Conservation (phyloP, 2,329 filamentous ascomycete genomes). For the Aspergillus costaricaensis region DNA sequence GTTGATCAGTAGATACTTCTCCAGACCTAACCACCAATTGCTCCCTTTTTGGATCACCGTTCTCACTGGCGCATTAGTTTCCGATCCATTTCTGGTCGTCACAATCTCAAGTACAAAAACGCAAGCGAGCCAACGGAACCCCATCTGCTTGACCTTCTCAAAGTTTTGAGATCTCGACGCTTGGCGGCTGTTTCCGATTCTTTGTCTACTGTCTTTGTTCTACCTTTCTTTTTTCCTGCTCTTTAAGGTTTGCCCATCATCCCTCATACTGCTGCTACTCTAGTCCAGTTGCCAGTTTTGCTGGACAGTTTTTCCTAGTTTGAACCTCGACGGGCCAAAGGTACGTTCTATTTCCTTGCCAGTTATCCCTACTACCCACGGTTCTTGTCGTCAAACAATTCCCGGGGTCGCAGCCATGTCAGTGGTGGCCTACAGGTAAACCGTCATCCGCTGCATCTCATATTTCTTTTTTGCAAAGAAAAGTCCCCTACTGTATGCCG, state of each 20-base stretch:
- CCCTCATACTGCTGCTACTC: background rate
- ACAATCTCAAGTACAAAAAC: background rate
- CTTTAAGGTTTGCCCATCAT: constrained; percentile 7
- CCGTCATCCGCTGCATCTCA: constrained; percentile 6
- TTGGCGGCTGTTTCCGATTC: constrained; percentile 19
- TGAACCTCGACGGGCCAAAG: background rate
- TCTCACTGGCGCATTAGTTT: background rate
- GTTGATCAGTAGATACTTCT: background rate
- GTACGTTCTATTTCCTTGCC: background rate
- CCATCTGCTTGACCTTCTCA: background rate
- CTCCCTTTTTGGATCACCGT: background rate
- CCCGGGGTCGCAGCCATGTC: background rate
- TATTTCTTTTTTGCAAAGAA: constrained; percentile 5
- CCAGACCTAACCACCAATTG: background rate
- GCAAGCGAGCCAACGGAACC: background rate
- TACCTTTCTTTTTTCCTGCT: constrained; percentile 2
- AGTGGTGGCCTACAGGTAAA: constrained; percentile 1
- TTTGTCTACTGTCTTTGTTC: constrained; percentile 16
- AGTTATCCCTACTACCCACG: background rate
- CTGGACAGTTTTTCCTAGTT: background rate
- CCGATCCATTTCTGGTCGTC: background rate
- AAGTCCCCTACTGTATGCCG: constrained; percentile 4
- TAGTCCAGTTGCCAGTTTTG: background rate
- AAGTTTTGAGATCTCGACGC: background rate
- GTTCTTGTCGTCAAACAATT: constrained; percentile 4